Evolutionary conservation across 106 monocot genomes (phyloP).

Genomic region (Gastrodia elata): DNA sequence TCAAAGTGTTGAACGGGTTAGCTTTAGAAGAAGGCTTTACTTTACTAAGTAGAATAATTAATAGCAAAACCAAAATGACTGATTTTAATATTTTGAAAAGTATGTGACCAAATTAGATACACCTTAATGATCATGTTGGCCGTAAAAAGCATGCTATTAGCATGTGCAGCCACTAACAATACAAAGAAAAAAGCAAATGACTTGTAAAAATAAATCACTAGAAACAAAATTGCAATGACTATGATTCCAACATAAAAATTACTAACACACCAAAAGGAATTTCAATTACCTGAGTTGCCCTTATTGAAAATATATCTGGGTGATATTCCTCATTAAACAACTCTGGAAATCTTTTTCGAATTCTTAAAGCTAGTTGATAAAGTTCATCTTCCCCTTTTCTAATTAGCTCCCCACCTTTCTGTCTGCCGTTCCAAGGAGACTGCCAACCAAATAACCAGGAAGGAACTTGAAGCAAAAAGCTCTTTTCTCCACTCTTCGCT

Average conservation of each 20-base stretch:
- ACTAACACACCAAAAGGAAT: not conserved
- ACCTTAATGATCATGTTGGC: no score
- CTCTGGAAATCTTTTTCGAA: slow-evolving; percentile 57
- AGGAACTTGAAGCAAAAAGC: slow-evolving; percentile 39
- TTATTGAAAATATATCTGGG: slow-evolving; percentile 66
- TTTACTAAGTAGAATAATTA: no score
- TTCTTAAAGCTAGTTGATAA: slow-evolving; percentile 63
- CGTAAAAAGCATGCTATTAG: not conserved
- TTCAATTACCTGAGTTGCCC: slow-evolving; percentile 69
- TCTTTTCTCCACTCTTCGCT: slow-evolving; percentile 17
- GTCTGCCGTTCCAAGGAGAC: slow-evolving; percentile 88
- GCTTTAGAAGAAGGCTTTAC: no score
- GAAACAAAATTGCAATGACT: not conserved
- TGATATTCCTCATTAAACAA: slow-evolving; percentile 83
- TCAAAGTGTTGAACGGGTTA: no score
- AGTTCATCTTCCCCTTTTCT: slow-evolving; percentile 72
- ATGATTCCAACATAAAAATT: not conserved
- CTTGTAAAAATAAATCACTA: not conserved
- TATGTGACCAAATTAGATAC: no score
- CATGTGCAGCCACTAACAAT: not conserved
- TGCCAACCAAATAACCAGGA: slow-evolving; percentile 75
- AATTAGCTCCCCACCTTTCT: slow-evolving; percentile 78
- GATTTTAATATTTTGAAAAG: no score
- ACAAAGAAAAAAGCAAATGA: not conserved
- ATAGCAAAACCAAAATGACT: no score